Evolutionary conservation across 2,329 filamentous ascomycete genomes (phyloP).

Genomic region (Fusarium transvaalense): DNA sequence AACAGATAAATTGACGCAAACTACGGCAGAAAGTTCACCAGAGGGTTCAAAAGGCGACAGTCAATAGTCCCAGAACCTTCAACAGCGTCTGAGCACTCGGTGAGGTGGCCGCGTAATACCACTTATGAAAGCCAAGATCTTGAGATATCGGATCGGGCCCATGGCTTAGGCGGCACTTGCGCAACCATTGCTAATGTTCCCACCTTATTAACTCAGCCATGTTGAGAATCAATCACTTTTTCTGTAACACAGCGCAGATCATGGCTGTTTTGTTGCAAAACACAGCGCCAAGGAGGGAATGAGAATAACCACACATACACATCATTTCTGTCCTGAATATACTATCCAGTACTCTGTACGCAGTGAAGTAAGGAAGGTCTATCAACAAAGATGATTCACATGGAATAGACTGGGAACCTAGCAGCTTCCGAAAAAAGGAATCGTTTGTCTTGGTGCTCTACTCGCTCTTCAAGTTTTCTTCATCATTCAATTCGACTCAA

Average conservation of each 20-base stretch:
- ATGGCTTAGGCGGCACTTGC: conserved; percentile 39
- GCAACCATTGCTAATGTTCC: conserved; percentile 35
- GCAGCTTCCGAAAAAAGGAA: conserved; percentile 1
- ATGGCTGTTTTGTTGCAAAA: conserved; percentile 28
- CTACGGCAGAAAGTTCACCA: neutral
- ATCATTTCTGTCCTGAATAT: neutral
- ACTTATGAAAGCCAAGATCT: conserved; percentile 16
- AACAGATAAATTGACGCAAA: neutral
- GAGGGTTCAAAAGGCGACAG: neutral
- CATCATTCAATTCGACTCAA: conserved; percentile 19
- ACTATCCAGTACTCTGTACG: neutral
- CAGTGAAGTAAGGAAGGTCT: neutral
- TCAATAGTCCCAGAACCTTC: neutral
- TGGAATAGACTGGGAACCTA: conserved; percentile 2
- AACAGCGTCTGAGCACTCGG: neutral
- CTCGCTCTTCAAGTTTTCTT: conserved; percentile 2
- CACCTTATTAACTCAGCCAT: conserved; percentile 37
- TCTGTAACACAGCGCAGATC: conserved; percentile 24
- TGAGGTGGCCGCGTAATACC: conserved; percentile 18
- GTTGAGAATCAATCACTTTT: conserved; percentile 14
- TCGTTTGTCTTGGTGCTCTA: conserved; percentile 15
- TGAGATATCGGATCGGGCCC: conserved; percentile 7
- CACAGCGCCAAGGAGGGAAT: conserved; percentile 7
- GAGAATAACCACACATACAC: neutral
- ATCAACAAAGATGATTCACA: neutral